These are phyloP conservation scores for Cyberlindnera suaveolens DNA, from an alignment of 805 yeast species.

Conservation along the genomic window DNA sequence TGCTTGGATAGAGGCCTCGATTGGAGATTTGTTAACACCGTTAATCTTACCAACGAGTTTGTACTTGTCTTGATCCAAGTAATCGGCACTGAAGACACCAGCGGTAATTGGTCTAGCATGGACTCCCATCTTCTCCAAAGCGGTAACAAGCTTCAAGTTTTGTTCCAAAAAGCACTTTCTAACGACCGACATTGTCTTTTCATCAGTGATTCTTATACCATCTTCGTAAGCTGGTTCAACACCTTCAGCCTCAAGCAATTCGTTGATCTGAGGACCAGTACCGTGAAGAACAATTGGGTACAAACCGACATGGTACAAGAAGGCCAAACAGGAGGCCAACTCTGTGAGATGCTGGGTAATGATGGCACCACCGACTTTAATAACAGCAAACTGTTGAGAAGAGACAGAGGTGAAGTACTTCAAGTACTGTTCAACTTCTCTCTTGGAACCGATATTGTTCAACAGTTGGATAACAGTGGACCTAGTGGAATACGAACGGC, in stretches of 20 bases:
- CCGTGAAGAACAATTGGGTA: conserved; percentile 97
- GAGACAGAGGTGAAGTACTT: conserved; percentile 95
- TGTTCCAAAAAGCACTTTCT: conserved; percentile 94
- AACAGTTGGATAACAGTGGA: conserved; percentile 93
- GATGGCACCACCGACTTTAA: conserved; percentile 98
- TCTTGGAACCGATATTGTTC: conserved; percentile 93
- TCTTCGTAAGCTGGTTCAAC: conserved; percentile 94
- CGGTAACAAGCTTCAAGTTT: conserved; percentile 90
- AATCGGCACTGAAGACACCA: conserved; percentile 93
- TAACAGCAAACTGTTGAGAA: conserved; percentile 96
- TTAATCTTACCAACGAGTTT: conserved; percentile 88
- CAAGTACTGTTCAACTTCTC: conserved; percentile 96
- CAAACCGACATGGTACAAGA: conserved; percentile 93
- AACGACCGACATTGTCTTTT: conserved; percentile 92
- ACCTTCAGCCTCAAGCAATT: conserved; percentile 85
- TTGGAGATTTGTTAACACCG: conserved; percentile 80
- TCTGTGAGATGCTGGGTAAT: conserved; percentile 92
- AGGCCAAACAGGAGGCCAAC: conserved; percentile 91
- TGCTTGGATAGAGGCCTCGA: conserved; percentile 90
- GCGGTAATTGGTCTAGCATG: conserved; percentile 98
- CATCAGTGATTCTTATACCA: conserved; percentile 94
- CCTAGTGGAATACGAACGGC: conserved; percentile 56
- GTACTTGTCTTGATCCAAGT: conserved; percentile 84
- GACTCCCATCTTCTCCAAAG: conserved; percentile 93
- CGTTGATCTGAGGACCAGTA: conserved; percentile 98